These are phyloP conservation scores for Collariella sp. DNA, from an alignment of 495 filamentous ascomycete genomes.

Conservation along the genomic window DNA sequence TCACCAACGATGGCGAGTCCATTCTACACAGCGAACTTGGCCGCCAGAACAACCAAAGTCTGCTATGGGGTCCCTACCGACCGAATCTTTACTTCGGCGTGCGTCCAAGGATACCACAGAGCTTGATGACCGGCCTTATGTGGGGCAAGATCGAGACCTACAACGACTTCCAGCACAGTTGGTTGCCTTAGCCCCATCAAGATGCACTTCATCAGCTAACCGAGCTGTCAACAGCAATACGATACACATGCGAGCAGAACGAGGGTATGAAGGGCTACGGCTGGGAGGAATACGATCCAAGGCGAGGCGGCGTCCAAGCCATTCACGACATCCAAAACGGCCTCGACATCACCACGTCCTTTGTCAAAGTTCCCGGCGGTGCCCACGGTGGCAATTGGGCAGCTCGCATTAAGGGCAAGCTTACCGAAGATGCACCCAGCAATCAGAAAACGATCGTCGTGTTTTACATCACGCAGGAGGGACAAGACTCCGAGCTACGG, in stretches of 20 bases:
- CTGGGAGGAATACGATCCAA: conserved; percentile 91
- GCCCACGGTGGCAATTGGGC: conserved; percentile 87
- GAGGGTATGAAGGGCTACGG: conserved; percentile 94
- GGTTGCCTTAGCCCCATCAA: conserved; percentile 25
- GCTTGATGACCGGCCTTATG: conserved; percentile 73
- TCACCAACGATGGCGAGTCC: conserved; percentile 27
- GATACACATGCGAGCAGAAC: conserved; percentile 92
- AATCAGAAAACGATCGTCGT: conserved; percentile 67
- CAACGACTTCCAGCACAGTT: conserved; percentile 68
- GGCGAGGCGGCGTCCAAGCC: conserved; percentile 76
- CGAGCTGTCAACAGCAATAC: conserved; percentile 51
- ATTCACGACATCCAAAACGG: conserved; percentile 83
- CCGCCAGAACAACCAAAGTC: conserved; percentile 65
- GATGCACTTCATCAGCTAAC: conserved; percentile 6
- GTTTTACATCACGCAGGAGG: conserved; percentile 76
- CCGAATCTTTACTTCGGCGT: conserved; percentile 96
- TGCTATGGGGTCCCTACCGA: conserved; percentile 94
- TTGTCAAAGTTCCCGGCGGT: conserved; percentile 88
- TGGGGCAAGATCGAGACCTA: conserved; percentile 87
- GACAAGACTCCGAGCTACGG: conserved; percentile 50
- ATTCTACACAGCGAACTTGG: conserved; percentile 45
- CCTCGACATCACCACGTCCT: conserved; percentile 83
- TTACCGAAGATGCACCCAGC: conserved; percentile 53
- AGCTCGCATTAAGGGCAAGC: conserved; percentile 73
- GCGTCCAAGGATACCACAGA: conserved; percentile 76